Evolutionary conservation across 495 filamentous ascomycete species (phyloP), one percentile per base, ranked within the genome.

Genomic region (Xylaria bambusicola): DNA sequence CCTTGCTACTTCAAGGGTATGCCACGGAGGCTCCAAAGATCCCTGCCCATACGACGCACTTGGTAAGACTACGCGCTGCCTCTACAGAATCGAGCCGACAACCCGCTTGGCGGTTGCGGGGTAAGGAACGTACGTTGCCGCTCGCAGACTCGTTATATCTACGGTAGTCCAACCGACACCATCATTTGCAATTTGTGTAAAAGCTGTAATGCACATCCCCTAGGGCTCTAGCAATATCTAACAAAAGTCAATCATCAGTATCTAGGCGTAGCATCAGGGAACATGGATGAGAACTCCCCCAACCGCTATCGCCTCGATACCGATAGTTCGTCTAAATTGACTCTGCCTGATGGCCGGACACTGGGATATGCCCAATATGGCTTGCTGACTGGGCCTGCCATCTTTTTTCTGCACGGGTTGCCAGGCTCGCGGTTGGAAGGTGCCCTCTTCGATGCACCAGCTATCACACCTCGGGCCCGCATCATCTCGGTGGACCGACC

Each of bases 341-440:
- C 45, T 13, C 73, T 81, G 18, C 61, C 67, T 6, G 71, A 78
- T 48, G 72, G 71, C 20, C 74, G 75, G 18, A 70, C 53, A 17
- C 59, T 81, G 5, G 71, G 72, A 9, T 82, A 71, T 61, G 73
- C 73, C 13, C 67, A 72, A 49, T 77, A 75, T 62, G 78, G 78
- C n/a, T 23, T 52, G n/a, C 60, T n/a, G 17, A 45, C 49, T 10
- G 58, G 55, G n/a, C 45, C 47, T 18, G 62, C 70, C 3, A 63
- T 76, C 20, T 68, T 82, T 47, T 81, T 67, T 65, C 72, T 80
- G 53, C 79, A 82, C 62, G 75, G 80, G 21, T 73, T 66, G 40
- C 77, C 78, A 1, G 65, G 64, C 6, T 79, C 73, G 1, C 78
- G 75, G 27, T 66, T 76, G 10, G 77, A 81, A 63, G 76, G 61